A percentile compares a stretch with the other conserved stretches of the same genome.
Conservation (phyloP, 805 yeast genomes). For the Yarrowia sp. region DNA sequence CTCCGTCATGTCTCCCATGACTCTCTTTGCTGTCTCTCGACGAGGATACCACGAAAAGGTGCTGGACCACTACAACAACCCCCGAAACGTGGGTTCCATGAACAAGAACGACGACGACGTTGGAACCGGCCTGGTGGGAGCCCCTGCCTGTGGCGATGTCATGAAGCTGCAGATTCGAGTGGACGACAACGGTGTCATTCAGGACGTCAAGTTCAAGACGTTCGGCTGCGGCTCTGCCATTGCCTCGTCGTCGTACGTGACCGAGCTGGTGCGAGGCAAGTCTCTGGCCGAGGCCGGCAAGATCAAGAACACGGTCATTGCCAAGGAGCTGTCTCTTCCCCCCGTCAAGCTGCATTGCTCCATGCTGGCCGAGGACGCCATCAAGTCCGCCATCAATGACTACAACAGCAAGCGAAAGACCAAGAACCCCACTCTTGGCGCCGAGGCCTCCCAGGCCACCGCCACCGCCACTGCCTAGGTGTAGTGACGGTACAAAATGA, state of each 20-base stretch:
- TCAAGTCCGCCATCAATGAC: slow-evolving; percentile 94
- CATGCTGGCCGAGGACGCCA: slow-evolving; percentile 98
- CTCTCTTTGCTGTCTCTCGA: background rate
- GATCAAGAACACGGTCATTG: slow-evolving; percentile 91
- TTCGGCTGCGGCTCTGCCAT: slow-evolving; percentile 99
- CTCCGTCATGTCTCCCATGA: background rate
- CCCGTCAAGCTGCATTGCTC: slow-evolving; percentile 98
- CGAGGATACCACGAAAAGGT: slow-evolving; percentile 81
- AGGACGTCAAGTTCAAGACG: slow-evolving; percentile 95
- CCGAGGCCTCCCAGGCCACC: slow-evolving; percentile 37
- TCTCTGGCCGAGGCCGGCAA: slow-evolving; percentile 87
- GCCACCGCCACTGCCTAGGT: slow-evolving; percentile 19
- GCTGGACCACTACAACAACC: slow-evolving; percentile 93
- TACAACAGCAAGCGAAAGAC: slow-evolving; percentile 75
- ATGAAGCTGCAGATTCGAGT: slow-evolving; percentile 96
- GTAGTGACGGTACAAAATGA: background rate
- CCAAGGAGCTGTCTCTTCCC: slow-evolving; percentile 89
- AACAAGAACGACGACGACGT: slow-evolving; percentile 72
- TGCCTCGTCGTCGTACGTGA: slow-evolving; percentile 91
- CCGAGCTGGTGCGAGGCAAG: slow-evolving; percentile 94
- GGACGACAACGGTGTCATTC: slow-evolving; percentile 83
- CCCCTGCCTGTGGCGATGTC: slow-evolving; percentile 99
- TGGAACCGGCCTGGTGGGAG: slow-evolving; percentile 97
- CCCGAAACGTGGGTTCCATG: slow-evolving; percentile 92
- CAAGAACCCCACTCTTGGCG: slow-evolving; percentile 55